A percentile compares a stretch with the other conserved stretches of the same genome.
phyloP scores from a whole-genome alignment of 768 basidiomycete species.

The Xanthoconium purpureum region DNA sequence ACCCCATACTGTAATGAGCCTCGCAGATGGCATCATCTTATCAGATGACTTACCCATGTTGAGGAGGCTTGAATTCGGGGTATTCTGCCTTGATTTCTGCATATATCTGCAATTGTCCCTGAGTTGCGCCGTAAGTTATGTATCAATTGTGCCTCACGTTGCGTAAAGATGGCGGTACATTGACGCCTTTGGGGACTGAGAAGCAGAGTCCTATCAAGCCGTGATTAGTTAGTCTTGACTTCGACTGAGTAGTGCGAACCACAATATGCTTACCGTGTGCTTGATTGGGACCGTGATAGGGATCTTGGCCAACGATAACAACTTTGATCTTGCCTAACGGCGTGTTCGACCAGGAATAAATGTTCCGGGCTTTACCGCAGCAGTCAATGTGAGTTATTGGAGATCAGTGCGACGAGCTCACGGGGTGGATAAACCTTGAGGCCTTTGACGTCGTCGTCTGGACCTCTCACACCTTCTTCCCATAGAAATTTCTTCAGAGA shows the following conservation, averaged over 20 bases:
- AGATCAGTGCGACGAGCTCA: conserved; percentile 37
- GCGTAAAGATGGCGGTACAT: conserved; percentile 74
- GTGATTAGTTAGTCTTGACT: conserved; percentile 7
- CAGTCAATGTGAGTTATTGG: conserved; percentile 5
- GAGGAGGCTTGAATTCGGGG: conserved; percentile 72
- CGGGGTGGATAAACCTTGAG: conserved; percentile 77
- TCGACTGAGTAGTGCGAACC: background rate
- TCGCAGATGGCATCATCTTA: conserved; percentile 8
- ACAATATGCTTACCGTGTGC: conserved; percentile 66
- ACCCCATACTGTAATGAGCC: conserved; percentile 3
- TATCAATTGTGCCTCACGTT: conserved; percentile 51
- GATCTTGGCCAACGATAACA: conserved; percentile 89
- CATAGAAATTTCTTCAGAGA: conserved; percentile 67
- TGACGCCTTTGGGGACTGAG: conserved; percentile 78
- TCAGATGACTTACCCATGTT: conserved; percentile 67
- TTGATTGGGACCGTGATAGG: conserved; percentile 77
- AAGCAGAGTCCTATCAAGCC: conserved; percentile 69
- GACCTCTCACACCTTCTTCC: conserved; percentile 57
- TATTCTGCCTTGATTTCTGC: conserved; percentile 81
- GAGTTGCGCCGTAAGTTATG: conserved; percentile 9
- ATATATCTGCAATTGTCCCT: conserved; percentile 62
- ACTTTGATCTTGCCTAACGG: conserved; percentile 82
- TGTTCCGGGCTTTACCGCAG: conserved; percentile 60
- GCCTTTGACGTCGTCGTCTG: conserved; percentile 42
- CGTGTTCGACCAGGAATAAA: conserved; percentile 91